Evolutionary conservation across 106 monocot species (phyloP).

Genomic region (Chionographis japonica): DNA sequence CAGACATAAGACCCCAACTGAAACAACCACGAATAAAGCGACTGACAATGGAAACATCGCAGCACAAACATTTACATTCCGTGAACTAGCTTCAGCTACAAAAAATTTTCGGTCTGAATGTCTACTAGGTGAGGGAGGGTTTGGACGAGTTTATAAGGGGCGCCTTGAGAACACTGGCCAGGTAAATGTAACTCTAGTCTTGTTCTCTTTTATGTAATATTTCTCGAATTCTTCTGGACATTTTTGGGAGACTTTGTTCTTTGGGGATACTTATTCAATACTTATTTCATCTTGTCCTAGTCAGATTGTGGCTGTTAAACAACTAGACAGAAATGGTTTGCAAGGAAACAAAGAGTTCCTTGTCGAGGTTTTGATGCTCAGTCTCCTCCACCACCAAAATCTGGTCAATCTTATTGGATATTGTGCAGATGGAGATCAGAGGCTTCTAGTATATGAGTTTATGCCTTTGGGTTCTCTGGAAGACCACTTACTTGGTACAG

Average conservation of each 20-base stretch:
- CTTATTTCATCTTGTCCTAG: not conserved
- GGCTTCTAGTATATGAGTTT: slow-evolving; percentile 42
- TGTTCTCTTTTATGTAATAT: not conserved
- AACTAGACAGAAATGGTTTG: slow-evolving; percentile 33
- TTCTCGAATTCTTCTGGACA: not conserved
- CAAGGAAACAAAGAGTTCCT: slow-evolving; percentile 51
- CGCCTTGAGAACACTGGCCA: slow-evolving; percentile 20
- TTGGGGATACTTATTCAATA: not conserved
- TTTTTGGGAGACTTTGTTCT: not conserved
- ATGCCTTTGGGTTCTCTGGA: slow-evolving; percentile 43
- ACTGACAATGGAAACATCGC: slow-evolving; percentile 25
- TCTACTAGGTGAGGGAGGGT: slow-evolving; percentile 40
- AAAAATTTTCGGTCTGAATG: slow-evolving; percentile 32
- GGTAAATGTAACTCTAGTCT: slow-evolving; percentile 6
- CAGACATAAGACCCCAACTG: not conserved
- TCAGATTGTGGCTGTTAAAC: slow-evolving; percentile 44
- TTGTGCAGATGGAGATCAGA: slow-evolving; percentile 48
- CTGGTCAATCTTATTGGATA: slow-evolving; percentile 44
- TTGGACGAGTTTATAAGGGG: slow-evolving; percentile 48
- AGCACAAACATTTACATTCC: slow-evolving; percentile 35
- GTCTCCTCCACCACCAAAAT: slow-evolving; percentile 38
- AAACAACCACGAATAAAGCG: slow-evolving; percentile 7
- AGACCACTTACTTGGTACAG: slow-evolving; percentile 30
- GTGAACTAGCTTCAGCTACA: slow-evolving; percentile 40
- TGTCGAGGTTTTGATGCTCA: slow-evolving; percentile 41